phyloP scores from a whole-genome alignment of 371 early-diverging fungal species.

The Rhizopus sp. region DNA sequence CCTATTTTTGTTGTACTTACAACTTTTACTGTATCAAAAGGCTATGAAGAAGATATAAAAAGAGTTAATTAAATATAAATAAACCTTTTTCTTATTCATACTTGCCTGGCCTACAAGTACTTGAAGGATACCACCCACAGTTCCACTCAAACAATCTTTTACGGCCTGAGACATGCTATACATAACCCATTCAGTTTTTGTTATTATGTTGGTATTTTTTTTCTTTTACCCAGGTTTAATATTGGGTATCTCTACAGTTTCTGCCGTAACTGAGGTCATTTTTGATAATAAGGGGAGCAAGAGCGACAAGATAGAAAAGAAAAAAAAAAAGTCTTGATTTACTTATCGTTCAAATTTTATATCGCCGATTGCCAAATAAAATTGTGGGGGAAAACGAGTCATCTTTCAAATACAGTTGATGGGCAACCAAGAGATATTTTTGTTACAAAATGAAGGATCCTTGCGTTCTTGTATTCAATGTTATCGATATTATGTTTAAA shows the following conservation, averaged over 20 bases:
- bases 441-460: no score
- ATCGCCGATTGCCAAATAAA: neutral
- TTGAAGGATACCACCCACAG: slow-evolving; percentile 78
- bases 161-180: slow-evolving; percentile 53
- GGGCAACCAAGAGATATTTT: no score
- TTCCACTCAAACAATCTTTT: slow-evolving; percentile 78
- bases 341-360: neutral
- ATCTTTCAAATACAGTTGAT: neutral
- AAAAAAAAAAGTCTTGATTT: slow-evolving; percentile 5
- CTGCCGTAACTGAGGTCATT: slow-evolving; percentile 19
- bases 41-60: slow-evolving; percentile 45
- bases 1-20: slow-evolving; percentile 41
- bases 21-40: slow-evolving; percentile 87
- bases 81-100: neutral
- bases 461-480: no score
- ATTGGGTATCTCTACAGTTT: slow-evolving; percentile 21
- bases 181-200: slow-evolving; percentile 2
- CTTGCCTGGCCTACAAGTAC: slow-evolving; percentile 79
- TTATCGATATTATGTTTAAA: no score
- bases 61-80: slow-evolving; percentile 8
- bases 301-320: slow-evolving; percentile 4
- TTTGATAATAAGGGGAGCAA: neutral
- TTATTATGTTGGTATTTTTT: neutral
- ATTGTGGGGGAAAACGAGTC: slow-evolving; percentile 2
- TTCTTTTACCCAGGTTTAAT: slow-evolving; percentile 27